These are phyloP conservation scores for Yarrowia osloensis DNA, from an alignment of 805 yeast genomes.

Conservation along the genomic window DNA sequence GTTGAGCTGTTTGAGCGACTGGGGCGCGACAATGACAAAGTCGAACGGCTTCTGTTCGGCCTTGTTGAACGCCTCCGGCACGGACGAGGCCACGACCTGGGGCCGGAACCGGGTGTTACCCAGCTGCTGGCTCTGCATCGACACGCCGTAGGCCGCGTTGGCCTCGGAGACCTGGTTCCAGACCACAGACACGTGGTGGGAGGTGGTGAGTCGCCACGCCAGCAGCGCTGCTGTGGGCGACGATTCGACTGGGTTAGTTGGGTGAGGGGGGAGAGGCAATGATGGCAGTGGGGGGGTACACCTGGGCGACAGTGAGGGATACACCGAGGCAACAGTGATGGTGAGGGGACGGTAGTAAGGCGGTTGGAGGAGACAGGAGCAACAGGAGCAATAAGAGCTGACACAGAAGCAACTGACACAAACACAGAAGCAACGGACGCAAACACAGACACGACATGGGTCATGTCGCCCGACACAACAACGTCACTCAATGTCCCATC, in stretches of 20 bases:
- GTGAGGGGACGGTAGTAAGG: too few relatives aligned
- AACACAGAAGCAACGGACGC: too few relatives aligned
- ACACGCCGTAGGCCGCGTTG: slow-evolving; percentile 28
- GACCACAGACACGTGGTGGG: slow-evolving; percentile 35
- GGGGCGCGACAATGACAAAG: slow-evolving; percentile 30
- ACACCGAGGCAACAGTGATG: too few relatives aligned
- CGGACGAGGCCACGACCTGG: slow-evolving; percentile 30
- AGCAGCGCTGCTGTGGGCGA: slow-evolving; percentile 35
- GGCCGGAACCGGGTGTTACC: slow-evolving; percentile 34
- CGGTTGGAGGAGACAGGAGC: too few relatives aligned
- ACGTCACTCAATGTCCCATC: too few relatives aligned
- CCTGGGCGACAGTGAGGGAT: too few relatives aligned
- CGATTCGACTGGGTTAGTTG: slow-evolving; percentile 34
- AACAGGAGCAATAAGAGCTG: too few relatives aligned
- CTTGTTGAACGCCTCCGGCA: slow-evolving; percentile 20
- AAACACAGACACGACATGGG: too few relatives aligned
- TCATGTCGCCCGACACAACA: too few relatives aligned
- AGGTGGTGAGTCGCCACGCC: slow-evolving; percentile 36
- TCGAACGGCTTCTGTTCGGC: slow-evolving; percentile 29
- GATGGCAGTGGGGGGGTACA: too few relatives aligned
- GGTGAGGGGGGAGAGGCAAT: background rate
- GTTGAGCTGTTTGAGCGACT: slow-evolving; percentile 31
- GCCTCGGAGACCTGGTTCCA: slow-evolving; percentile 34
- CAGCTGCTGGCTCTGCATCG: slow-evolving; percentile 34
- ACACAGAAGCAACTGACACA: too few relatives aligned